These are phyloP conservation scores for Ustilago hordei DNA, from an alignment of 1,284 basidiomycete species.

Conservation along the genomic window DNA sequence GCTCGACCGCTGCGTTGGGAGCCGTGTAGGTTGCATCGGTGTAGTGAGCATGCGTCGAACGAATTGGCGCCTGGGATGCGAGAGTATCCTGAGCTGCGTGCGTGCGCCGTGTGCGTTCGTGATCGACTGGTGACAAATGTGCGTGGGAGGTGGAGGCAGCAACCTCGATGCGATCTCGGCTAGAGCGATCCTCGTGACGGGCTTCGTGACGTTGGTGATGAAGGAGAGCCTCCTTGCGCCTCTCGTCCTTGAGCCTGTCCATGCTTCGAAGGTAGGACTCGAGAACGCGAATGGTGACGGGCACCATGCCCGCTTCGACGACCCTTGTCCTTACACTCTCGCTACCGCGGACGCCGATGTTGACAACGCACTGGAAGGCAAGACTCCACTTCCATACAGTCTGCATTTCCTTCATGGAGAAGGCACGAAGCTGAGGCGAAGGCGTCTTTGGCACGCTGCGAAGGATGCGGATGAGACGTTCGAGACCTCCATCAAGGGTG, in stretches of 20 bases:
- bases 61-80: background rate
- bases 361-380: slow-evolving; percentile 96
- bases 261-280: slow-evolving; percentile 78
- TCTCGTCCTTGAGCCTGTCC: slow-evolving; percentile 54
- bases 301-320: slow-evolving; percentile 93
- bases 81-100: slow-evolving; percentile 15
- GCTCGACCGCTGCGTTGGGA: slow-evolving; percentile 3
- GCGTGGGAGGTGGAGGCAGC: slow-evolving; percentile 11
- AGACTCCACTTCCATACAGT: slow-evolving; percentile 69
- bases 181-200: slow-evolving; percentile 38
- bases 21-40: background rate
- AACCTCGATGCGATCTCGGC: slow-evolving; percentile 22
- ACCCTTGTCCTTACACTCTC: slow-evolving; percentile 86
- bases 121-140: slow-evolving; percentile 9
- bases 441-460: slow-evolving; percentile 51
- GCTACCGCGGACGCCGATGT: slow-evolving; percentile 96
- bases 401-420: slow-evolving; percentile 64
- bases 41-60: slow-evolving; percentile 1
- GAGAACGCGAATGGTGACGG: slow-evolving; percentile 92
- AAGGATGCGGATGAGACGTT: slow-evolving; percentile 88
- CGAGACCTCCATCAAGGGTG: slow-evolving; percentile 95
- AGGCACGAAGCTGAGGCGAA: slow-evolving; percentile 33
- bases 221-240: slow-evolving; percentile 33
- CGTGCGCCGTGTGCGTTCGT: slow-evolving; percentile 23
- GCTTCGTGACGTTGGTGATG: slow-evolving; percentile 46